phyloP scores from a whole-genome alignment of 2,329 filamentous ascomycete genomes.

The Shiraia sp. region DNA sequence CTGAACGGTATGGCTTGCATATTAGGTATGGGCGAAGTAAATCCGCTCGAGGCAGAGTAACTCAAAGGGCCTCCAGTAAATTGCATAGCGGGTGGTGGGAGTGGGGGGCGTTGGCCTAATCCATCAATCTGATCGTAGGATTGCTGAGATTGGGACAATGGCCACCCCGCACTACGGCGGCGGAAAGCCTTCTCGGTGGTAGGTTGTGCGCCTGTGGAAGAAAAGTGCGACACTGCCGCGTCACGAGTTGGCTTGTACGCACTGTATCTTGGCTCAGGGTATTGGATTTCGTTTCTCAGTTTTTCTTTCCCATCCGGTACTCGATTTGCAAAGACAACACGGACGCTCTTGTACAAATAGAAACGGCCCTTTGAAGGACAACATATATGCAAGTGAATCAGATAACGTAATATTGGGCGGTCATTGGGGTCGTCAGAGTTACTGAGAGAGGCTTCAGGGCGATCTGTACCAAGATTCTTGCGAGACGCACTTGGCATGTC shows the following conservation, averaged over 20 bases:
- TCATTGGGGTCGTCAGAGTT: slow-evolving; percentile 56
- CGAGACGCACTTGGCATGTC: slow-evolving; percentile 63
- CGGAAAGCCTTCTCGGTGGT: slow-evolving; percentile 30
- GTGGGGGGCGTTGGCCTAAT: slow-evolving; percentile 23
- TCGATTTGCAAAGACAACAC: slow-evolving; percentile 94
- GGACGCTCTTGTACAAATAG: slow-evolving; percentile 88
- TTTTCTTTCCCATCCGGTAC: slow-evolving; percentile 95
- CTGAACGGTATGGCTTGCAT: slow-evolving; percentile 60
- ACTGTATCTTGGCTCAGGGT: slow-evolving; percentile 84
- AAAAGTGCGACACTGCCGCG: slow-evolving; percentile 27
- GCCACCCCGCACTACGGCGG: slow-evolving; percentile 39
- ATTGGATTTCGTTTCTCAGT: slow-evolving; percentile 84
- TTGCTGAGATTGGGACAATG: slow-evolving; percentile 33
- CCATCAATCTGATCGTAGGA: slow-evolving; percentile 31
- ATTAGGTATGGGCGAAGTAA: slow-evolving; percentile 30
- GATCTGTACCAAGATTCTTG: slow-evolving; percentile 56
- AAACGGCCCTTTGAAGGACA: slow-evolving; percentile 80
- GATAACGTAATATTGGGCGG: slow-evolving; percentile 80
- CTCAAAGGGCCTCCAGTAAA: slow-evolving; percentile 34
- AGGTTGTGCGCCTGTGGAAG: slow-evolving; percentile 23
- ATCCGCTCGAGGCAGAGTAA: slow-evolving; percentile 24
- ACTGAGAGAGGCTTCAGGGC: slow-evolving; percentile 57
- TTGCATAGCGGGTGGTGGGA: slow-evolving; percentile 37
- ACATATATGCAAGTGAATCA: slow-evolving; percentile 92
- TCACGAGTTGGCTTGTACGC: slow-evolving; percentile 72